Evolutionary conservation across 352 stramenopile genomes (phyloP).

Genomic region (Globisporangium barbulae): DNA sequence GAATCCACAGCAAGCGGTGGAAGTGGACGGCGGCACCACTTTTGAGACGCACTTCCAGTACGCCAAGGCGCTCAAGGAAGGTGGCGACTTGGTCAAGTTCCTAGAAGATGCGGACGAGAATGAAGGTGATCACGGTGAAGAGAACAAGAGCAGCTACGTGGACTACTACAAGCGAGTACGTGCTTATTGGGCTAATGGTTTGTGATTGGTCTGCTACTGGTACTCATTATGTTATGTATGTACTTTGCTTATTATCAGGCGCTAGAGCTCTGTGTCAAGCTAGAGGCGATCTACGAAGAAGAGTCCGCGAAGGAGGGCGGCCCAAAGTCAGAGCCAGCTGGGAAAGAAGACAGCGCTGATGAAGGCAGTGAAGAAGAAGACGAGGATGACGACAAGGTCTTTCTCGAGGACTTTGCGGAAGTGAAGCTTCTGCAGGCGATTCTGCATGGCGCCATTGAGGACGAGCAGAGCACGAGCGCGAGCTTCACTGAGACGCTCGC

Average conservation of each 20-base stretch:
- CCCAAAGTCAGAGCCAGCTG: not conserved
- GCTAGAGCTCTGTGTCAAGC: conserved; percentile 22
- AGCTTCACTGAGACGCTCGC: conserved; percentile 47
- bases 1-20: conserved; percentile 44
- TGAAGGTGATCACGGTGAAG: not conserved
- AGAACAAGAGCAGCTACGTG: conserved; percentile 3
- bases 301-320: conserved; percentile 17
- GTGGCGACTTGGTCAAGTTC: conserved; percentile 63
- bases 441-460: conserved; percentile 42
- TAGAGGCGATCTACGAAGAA: conserved; percentile 39
- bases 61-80: conserved; percentile 71
- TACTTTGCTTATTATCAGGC: conserved; percentile 14
- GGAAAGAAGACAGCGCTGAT: conserved; percentile 1
- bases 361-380: conserved; percentile 16
- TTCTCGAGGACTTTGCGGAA: conserved; percentile 43
- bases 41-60: conserved; percentile 83
- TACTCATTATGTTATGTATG: conserved; percentile 2
- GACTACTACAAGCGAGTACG: conserved; percentile 21
- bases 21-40: conserved; percentile 78
- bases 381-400: conserved; percentile 46
- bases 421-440: conserved; percentile 68
- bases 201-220: not conserved
- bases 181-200: not conserved
- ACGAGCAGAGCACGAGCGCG: conserved; percentile 18
- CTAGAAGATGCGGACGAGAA: conserved; percentile 28